Conservation (phyloP, 371 early-diverging fungal species). For the Mortierella sp. region DNA sequence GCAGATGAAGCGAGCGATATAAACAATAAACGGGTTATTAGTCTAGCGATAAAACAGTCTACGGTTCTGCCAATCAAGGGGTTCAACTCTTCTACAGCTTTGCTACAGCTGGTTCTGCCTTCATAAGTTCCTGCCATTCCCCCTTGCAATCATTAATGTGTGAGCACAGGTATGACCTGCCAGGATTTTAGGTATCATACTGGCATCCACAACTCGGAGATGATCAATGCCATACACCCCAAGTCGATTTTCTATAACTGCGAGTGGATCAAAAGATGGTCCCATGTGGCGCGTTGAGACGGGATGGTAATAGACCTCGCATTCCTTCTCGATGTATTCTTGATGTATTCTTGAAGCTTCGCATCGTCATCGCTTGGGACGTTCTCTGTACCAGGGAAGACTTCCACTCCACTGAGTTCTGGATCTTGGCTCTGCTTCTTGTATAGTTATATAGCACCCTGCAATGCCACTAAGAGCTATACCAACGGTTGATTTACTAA, state of each 20-base stretch:
- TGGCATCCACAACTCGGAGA: constrained; percentile 57
- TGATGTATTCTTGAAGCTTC: constrained; percentile 26
- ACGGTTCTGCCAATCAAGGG: too few relatives aligned
- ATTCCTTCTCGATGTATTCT: constrained; percentile 7
- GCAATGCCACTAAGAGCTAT: constrained; percentile 15
- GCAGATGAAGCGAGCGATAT: too few relatives aligned
- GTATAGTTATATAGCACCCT: constrained; percentile 19
- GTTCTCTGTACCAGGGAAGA: constrained; percentile 28
- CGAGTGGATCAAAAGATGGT: constrained; percentile 37
- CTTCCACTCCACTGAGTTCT: constrained; percentile 21
- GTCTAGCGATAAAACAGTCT: too few relatives aligned
- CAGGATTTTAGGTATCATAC: constrained; percentile 7
- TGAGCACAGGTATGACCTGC: constrained; percentile 10
- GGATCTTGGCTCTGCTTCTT: constrained; percentile 33
- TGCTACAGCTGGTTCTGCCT: too few relatives aligned
- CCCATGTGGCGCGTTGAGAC: constrained; percentile 56
- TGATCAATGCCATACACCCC: constrained; percentile 55
- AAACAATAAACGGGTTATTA: too few relatives aligned
- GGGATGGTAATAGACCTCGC: constrained; percentile 37
- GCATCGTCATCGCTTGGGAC: constrained; percentile 38
- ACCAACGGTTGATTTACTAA: constrained; percentile 18
- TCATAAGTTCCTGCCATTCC: too few relatives aligned
- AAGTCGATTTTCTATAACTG: constrained; percentile 56
- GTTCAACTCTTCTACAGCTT: too few relatives aligned
- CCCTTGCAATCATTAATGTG: too few relatives aligned